Conservation (phyloP, 768 basidiomycete genomes). For the Amanita pseudoporphyria region DNA sequence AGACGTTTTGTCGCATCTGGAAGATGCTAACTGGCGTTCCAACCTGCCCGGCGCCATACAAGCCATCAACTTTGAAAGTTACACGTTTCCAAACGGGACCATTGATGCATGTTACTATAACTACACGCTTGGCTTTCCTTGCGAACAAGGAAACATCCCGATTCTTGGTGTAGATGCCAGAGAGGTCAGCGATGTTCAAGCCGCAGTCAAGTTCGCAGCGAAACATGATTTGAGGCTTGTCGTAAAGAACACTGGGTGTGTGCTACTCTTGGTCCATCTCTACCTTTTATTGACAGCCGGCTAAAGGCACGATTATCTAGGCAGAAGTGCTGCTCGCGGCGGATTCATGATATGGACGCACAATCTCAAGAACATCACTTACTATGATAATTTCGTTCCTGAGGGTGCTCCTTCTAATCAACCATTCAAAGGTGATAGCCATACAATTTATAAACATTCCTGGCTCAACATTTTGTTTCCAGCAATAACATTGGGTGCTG, state of each 20-base stretch:
- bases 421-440: background rate
- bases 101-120: too few relatives aligned
- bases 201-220: too few relatives aligned
- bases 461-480: constrained; percentile 1
- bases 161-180: too few relatives aligned
- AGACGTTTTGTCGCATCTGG: constrained; percentile 17
- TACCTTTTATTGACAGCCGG: constrained; percentile 7
- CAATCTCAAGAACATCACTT: constrained; percentile 26
- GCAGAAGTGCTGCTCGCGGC: too few relatives aligned
- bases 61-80: too few relatives aligned
- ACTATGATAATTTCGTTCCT: constrained; percentile 16
- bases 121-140: constrained; percentile 27
- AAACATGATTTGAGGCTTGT: too few relatives aligned
- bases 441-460: background rate
- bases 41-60: too few relatives aligned
- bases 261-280: background rate
- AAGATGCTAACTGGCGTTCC: constrained; percentile 30
- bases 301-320: constrained; percentile 29
- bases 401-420: too few relatives aligned
- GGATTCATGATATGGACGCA: too few relatives aligned
- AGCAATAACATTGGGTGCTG: constrained; percentile 29
- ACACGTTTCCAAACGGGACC: too few relatives aligned
- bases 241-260: too few relatives aligned
- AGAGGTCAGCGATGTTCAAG: too few relatives aligned
- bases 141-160: constrained; percentile 34